phyloP scores from a whole-genome alignment of 495 filamentous ascomycete species.

The Hyaloscypha bicolor region DNA sequence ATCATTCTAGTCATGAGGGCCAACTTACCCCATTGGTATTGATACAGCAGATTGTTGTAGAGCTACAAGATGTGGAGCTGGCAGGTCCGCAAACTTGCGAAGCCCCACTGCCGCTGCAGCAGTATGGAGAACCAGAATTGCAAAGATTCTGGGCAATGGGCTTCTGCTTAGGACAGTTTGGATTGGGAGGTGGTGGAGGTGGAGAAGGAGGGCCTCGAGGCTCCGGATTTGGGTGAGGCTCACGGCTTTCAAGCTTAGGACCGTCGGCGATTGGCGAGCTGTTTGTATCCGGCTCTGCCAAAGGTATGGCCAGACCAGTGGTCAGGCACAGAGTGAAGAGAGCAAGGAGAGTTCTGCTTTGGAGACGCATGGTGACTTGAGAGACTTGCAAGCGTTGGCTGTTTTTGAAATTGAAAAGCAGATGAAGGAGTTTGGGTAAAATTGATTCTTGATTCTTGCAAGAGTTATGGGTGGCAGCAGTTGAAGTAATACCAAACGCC shows the following conservation, averaged over 20 bases:
- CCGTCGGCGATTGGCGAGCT: too few species aligned
- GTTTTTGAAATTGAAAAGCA: too few species aligned
- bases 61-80: conserved; percentile 1
- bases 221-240: too few species aligned
- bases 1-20: background rate
- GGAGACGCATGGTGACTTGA: background rate
- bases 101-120: conserved; percentile 8
- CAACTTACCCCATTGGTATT: conserved; percentile 24
- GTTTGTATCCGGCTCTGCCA: background rate
- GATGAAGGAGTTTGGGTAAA: too few species aligned
- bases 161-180: conserved; percentile 4
- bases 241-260: too few species aligned
- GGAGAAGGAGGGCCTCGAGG: too few species aligned
- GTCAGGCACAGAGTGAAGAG: background rate
- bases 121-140: conserved; percentile 18
- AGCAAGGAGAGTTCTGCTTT: conserved; percentile 1
- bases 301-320: background rate
- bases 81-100: conserved; percentile 12
- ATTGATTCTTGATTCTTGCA: too few species aligned
- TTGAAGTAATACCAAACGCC: too few species aligned
- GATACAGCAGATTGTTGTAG: conserved; percentile 23
- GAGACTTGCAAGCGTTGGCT: too few species aligned
- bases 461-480: too few species aligned
- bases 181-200: too few species aligned
- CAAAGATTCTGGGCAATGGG: conserved; percentile 12